phyloP scores from a whole-genome alignment of 2,329 filamentous ascomycete species.

The Karstenula rhodostoma region DNA sequence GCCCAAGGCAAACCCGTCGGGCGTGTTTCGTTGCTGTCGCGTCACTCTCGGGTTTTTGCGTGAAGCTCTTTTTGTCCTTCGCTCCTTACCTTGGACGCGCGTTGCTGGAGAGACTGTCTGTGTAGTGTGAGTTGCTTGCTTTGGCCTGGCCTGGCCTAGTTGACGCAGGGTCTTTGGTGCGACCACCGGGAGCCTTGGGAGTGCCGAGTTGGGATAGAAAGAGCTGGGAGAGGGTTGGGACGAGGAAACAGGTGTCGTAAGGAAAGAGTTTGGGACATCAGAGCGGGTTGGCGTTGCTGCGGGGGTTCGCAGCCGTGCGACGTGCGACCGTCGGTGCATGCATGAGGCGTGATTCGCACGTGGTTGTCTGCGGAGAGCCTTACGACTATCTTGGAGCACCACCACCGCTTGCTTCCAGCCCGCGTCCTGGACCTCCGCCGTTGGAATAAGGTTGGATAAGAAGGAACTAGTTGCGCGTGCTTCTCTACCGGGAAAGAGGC shows the following conservation, averaged over 20 bases:
- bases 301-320: background rate
- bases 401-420: background rate
- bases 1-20: background rate
- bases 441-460: background rate
- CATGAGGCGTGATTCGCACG: slow-evolving; percentile 1
- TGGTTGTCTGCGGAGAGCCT: background rate
- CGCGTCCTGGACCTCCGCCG: background rate
- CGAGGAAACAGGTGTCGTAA: background rate
- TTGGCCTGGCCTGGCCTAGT: background rate
- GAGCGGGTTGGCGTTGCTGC: background rate
- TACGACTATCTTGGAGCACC: background rate
- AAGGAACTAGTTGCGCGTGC: background rate
- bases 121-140: background rate
- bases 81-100: background rate
- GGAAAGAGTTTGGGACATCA: background rate
- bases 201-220: slow-evolving; percentile 8
- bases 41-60: background rate
- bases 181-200: background rate
- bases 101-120: background rate
- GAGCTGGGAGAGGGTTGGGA: background rate
- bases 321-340: background rate
- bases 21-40: slow-evolving; percentile 7
- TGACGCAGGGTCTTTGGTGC: slow-evolving; percentile 9
- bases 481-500: background rate
- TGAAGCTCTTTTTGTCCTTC: too few relatives aligned